Conservation (phyloP, 192 early-diverging fungal species). For the Paraglomus brasilianum region DNA sequence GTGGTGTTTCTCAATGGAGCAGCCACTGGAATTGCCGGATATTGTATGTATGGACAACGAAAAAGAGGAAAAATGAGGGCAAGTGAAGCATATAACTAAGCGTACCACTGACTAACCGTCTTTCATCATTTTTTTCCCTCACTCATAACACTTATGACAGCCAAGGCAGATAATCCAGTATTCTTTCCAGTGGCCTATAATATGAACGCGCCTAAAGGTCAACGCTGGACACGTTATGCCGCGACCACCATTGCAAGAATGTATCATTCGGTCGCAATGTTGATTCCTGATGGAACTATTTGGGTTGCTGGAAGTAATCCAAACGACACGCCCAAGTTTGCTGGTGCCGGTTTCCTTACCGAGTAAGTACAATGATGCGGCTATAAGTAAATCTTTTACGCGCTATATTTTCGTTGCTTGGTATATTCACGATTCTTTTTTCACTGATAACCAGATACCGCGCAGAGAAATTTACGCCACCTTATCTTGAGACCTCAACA, state of each 20-base stretch:
- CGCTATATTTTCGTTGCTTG: background rate
- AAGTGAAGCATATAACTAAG: no score
- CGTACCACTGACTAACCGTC: no score
- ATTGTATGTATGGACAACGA: no score
- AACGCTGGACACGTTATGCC: constrained; percentile 41
- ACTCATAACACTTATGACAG: no score
- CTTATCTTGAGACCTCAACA: constrained; percentile 36
- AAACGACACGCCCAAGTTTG: constrained; percentile 30
- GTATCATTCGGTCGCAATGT: constrained; percentile 44
- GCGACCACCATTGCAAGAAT: constrained; percentile 44
- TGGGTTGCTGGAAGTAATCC: constrained; percentile 44
- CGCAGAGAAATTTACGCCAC: constrained; percentile 53
- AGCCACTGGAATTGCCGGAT: constrained; percentile 38
- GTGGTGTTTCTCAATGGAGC: constrained; percentile 40
- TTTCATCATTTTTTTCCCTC: no score
- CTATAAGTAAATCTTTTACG: constrained; percentile 29
- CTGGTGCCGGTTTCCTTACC: constrained; percentile 46
- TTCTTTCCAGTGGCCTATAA: constrained; percentile 57
- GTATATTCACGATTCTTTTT: constrained; percentile 39
- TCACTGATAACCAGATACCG: constrained; percentile 43
- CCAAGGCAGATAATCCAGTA: no score
- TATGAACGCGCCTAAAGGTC: constrained; percentile 42
- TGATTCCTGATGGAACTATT: constrained; percentile 37
- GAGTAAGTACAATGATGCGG: constrained; percentile 43
- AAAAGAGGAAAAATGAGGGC: no score